Conservation (phyloP, 768 basidiomycete species). For the Fistulinella prunicolor region DNA sequence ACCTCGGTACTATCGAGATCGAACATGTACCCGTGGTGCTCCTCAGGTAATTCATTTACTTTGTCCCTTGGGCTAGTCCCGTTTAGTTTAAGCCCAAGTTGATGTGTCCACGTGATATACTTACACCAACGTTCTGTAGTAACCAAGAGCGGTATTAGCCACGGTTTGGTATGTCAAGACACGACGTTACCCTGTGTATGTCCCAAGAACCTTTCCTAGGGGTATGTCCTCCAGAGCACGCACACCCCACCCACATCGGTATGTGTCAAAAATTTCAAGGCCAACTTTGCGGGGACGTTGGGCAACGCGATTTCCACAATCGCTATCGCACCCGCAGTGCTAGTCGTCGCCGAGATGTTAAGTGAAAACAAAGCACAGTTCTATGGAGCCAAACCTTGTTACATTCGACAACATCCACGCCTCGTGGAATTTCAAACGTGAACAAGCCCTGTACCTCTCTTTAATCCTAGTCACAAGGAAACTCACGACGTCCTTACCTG, state of each 20-base stretch:
- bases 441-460: slow-evolving; percentile 44
- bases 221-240: slow-evolving; percentile 42
- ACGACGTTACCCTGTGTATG: slow-evolving; percentile 61
- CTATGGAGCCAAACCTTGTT: slow-evolving; percentile 44
- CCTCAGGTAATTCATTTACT: slow-evolving; percentile 36
- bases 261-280: slow-evolving; percentile 67
- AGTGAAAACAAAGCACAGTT: background rate
- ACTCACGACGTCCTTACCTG: slow-evolving; percentile 20
- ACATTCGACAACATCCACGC: slow-evolving; percentile 61
- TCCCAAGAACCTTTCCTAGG: slow-evolving; percentile 59
- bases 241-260: slow-evolving; percentile 61
- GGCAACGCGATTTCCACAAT: slow-evolving; percentile 59
- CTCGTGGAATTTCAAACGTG: slow-evolving; percentile 39
- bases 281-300: slow-evolving; percentile 55
- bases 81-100: background rate
- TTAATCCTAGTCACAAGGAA: background rate
- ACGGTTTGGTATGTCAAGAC: background rate
- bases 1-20: slow-evolving; percentile 60
- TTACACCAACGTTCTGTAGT: slow-evolving; percentile 45
- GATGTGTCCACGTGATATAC: slow-evolving; percentile 14
- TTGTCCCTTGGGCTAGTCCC: slow-evolving; percentile 41
- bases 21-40: slow-evolving; percentile 50
- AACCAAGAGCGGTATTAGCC: slow-evolving; percentile 6
- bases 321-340: slow-evolving; percentile 43
- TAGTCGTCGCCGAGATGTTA: slow-evolving; percentile 16